Evolutionary conservation across 805 yeast species (phyloP).

Genomic region (Saccharomycopsis olivae): DNA sequence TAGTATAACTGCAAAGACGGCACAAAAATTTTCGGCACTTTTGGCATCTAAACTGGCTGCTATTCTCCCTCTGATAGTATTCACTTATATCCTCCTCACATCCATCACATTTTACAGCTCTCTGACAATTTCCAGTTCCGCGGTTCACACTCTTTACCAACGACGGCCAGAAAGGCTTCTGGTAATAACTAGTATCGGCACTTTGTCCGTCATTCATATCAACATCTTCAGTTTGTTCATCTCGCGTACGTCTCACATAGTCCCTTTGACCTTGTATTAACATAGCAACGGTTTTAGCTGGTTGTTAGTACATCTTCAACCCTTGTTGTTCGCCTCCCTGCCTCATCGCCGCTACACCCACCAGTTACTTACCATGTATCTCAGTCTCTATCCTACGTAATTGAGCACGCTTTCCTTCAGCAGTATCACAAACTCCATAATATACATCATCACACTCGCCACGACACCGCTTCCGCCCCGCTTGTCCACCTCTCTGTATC

Average conservation of each 20-base stretch:
- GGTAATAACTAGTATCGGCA: not conserved
- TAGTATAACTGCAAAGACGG: constrained; percentile 9
- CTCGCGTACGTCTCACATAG: not conserved
- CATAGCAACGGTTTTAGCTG: constrained; percentile 11
- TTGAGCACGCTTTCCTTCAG: constrained; percentile 3
- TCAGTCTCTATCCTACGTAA: constrained; percentile 3
- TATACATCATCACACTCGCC: not conserved
- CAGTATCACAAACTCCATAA: not conserved
- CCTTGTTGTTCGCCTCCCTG: not conserved
- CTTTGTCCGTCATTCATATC: not conserved
- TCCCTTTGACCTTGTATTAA: constrained; percentile 10
- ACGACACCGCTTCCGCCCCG: not conserved
- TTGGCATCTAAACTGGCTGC: constrained; percentile 2
- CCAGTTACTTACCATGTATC: constrained; percentile 6
- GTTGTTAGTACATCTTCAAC: constrained; percentile 1
- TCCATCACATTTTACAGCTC: not conserved
- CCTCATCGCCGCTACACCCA: not conserved
- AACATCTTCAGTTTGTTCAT: constrained; percentile 3
- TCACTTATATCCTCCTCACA: constrained; percentile 7
- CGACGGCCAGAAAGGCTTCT: constrained; percentile 13
- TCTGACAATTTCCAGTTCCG: not conserved
- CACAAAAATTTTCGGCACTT: constrained; percentile 11
- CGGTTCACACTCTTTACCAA: not conserved
- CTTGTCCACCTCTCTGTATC: not conserved
- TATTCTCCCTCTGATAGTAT: not conserved